A percentile compares a stretch with the other conserved stretches of the same genome.
Conservation (phyloP, 768 basidiomycete species). For the Cystofilobasidium bisporidii region DNA sequence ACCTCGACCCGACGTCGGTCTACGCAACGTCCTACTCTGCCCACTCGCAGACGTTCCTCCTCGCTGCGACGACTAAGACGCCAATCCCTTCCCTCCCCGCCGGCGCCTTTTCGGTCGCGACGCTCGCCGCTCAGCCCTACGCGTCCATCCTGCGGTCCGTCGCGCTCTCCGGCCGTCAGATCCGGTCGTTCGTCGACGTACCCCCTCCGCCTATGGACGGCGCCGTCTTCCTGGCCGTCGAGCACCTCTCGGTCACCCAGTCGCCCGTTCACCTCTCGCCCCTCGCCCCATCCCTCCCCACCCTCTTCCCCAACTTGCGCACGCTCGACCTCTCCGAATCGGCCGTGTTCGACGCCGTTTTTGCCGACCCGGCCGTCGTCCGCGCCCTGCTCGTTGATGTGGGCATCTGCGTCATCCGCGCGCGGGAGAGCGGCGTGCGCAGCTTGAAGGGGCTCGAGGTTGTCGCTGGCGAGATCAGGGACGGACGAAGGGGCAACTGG, state of each 20-base stretch:
- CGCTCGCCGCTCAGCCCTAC: not conserved
- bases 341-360: not conserved
- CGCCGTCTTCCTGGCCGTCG: not conserved
- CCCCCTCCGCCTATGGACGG: not conserved
- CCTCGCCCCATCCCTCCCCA: not conserved
- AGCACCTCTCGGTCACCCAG: not conserved
- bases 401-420: not conserved
- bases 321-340: slow-evolving; percentile 6
- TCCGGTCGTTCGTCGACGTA: not conserved
- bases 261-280: not conserved
- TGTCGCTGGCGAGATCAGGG: slow-evolving; percentile 6
- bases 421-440: slow-evolving; percentile 14
- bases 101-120: not conserved
- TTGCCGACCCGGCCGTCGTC: slow-evolving; percentile 4
- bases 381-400: not conserved
- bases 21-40: not conserved
- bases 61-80: not conserved
- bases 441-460: slow-evolving; percentile 9
- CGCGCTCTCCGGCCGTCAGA: not conserved
- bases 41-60: not conserved
- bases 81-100: not conserved
- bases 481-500: slow-evolving; percentile 9
- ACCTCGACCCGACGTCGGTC: no score
- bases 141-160: not conserved
- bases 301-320: not conserved